These are phyloP conservation scores for Colletotrichum truncatum DNA, from an alignment of 2,329 filamentous ascomycete genomes.

Conservation along the genomic window DNA sequence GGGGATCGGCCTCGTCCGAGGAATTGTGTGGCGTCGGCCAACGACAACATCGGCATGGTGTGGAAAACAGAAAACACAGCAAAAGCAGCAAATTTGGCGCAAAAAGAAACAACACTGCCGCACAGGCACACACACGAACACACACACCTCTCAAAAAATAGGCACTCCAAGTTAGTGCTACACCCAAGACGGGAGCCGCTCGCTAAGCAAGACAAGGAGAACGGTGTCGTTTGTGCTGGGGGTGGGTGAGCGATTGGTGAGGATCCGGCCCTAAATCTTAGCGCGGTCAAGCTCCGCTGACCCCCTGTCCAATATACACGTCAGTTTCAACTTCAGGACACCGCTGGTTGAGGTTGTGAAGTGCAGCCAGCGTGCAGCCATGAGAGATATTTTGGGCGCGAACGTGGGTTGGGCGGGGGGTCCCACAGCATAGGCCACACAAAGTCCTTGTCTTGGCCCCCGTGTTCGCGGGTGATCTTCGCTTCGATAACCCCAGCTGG, in stretches of 20 bases:
- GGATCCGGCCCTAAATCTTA: constrained; percentile 8
- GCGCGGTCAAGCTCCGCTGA: constrained; percentile 10
- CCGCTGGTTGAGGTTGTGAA: constrained; percentile 16
- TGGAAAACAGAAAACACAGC: constrained; percentile 13
- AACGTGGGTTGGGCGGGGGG: not conserved
- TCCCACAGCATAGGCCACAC: not conserved
- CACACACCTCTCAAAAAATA: not conserved
- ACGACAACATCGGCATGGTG: constrained; percentile 4
- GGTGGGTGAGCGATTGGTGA: not conserved
- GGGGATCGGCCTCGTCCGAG: constrained; percentile 13
- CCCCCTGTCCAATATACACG: constrained; percentile 25
- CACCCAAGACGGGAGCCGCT: constrained; percentile 24
- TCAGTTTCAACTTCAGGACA: constrained; percentile 32
- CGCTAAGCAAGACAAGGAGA: constrained; percentile 28
- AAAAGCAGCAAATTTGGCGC: not conserved
- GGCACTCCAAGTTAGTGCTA: constrained; percentile 2
- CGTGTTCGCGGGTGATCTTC: constrained; percentile 24
- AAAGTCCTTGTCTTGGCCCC: not conserved
- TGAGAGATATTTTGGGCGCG: constrained; percentile 22
- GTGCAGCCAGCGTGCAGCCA: constrained; percentile 17
- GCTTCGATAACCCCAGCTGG: not conserved
- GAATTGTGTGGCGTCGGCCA: constrained; percentile 16
- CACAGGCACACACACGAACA: not conserved
- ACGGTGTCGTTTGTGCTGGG: constrained; percentile 10
- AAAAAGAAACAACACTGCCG: constrained; percentile 9